phyloP scores from a whole-genome alignment of 352 stramenopile species.

The Phytophthora multivora region DNA sequence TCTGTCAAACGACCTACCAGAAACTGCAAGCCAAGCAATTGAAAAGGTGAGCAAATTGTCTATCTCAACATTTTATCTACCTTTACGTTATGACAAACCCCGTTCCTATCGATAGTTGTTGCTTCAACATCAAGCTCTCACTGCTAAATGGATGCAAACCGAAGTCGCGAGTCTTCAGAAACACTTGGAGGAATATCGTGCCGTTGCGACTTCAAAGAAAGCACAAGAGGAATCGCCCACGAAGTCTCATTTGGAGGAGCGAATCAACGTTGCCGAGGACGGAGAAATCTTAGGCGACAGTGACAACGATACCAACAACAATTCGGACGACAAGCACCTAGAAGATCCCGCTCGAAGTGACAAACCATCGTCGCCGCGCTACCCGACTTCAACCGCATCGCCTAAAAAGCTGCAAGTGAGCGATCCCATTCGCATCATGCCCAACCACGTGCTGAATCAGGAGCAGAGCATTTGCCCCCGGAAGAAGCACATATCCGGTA shows the following conservation, averaged over 20 bases:
- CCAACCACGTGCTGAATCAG: constrained; percentile 59
- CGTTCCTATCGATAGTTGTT: constrained; percentile 32
- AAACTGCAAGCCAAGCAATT: constrained; percentile 39
- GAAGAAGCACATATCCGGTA: constrained; percentile 62
- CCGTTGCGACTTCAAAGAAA: constrained; percentile 14
- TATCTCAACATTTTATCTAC: background rate
- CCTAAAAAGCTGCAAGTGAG: constrained; percentile 13
- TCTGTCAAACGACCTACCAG: constrained; percentile 40
- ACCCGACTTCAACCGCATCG: constrained; percentile 12
- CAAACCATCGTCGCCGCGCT: constrained; percentile 25
- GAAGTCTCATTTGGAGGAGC: constrained; percentile 5
- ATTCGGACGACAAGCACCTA: constrained; percentile 14
- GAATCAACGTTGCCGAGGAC: constrained; percentile 5
- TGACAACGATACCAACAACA: constrained; percentile 31
- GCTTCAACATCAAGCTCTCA: constrained; percentile 37
- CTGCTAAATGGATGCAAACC: constrained; percentile 32
- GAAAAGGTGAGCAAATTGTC: constrained; percentile 37
- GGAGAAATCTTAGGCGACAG: constrained; percentile 14
- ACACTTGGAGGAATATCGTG: constrained; percentile 23
- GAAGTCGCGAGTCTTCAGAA: constrained; percentile 26
- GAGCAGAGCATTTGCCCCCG: constrained; percentile 56
- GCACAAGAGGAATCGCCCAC: constrained; percentile 5
- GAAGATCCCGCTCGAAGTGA: constrained; percentile 21
- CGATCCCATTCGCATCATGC: constrained; percentile 37
- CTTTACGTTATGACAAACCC: constrained; percentile 3